Percentiles rank a stretch among this genome's conserved stretches.
These are phyloP conservation scores for Acacia concinna DNA, from an alignment of 331 rosid genomes.

Conservation along the genomic window DNA sequence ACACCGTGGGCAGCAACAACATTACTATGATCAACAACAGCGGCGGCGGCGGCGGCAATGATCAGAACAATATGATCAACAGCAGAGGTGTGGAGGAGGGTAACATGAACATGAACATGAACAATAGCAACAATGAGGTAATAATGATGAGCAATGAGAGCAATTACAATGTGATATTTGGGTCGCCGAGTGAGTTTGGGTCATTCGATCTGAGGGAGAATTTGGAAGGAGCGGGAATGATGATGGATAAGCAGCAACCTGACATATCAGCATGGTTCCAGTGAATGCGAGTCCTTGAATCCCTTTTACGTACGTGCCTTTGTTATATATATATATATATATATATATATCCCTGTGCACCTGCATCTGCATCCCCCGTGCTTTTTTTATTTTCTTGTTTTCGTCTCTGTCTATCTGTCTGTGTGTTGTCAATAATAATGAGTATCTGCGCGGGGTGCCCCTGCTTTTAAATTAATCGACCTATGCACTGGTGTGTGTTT, in stretches of 20 bases:
- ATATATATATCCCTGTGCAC: no score
- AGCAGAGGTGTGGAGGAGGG: neutral
- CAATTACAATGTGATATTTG: conserved; percentile 49
- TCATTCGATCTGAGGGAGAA: conserved; percentile 55
- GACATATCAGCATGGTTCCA: conserved; percentile 54
- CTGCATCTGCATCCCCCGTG: no score
- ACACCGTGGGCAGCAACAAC: neutral
- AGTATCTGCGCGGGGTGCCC: no score
- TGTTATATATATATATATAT: neutral
- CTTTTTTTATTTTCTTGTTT: no score
- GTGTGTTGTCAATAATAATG: no score
- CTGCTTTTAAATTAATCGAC: no score
- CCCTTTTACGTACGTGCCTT: neutral
- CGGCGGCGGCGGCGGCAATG: neutral
- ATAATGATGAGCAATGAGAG: neutral
- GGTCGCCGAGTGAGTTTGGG: conserved; percentile 53
- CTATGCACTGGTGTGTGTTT: no score
- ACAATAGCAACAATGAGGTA: neutral
- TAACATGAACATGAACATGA: conserved; percentile 3
- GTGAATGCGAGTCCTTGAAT: conserved; percentile 26
- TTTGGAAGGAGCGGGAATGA: conserved; percentile 42
- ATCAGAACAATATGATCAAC: no score
- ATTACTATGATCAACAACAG: neutral
- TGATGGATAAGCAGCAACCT: conserved; percentile 42
- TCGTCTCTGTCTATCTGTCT: no score